phyloP scores from a whole-genome alignment of 1,284 basidiomycete species.

The Cryptococcus hybrid region DNA sequence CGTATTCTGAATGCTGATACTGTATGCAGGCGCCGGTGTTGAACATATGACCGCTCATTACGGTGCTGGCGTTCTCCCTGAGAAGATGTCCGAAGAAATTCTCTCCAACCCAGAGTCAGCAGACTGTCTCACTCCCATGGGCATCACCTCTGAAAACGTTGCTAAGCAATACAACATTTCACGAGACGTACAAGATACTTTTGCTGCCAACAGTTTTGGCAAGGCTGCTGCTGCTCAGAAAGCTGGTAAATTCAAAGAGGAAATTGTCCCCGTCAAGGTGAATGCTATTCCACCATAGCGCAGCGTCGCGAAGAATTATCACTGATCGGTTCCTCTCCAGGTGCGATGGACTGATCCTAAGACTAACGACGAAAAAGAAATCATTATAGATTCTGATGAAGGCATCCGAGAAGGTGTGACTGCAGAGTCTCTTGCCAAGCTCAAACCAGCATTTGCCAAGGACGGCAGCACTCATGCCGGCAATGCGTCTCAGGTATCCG shows the following conservation, averaged over 20 bases:
- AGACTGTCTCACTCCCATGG: conserved; percentile 96
- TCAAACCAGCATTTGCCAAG: conserved; percentile 90
- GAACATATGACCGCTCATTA: conserved; percentile 93
- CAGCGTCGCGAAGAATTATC: too few species aligned
- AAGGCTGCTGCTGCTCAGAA: conserved; percentile 84
- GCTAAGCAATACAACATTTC: conserved; percentile 76
- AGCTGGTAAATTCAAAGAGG: conserved; percentile 85
- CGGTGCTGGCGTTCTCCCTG: conserved; percentile 67
- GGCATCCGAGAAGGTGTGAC: conserved; percentile 92
- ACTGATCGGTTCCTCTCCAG: conserved; percentile 29
- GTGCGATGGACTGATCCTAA: conserved; percentile 77
- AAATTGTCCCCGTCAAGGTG: conserved; percentile 82
- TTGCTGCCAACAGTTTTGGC: conserved; percentile 75
- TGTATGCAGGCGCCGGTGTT: conserved; percentile 73
- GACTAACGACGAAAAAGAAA: conserved; percentile 73
- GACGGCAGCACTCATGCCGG: conserved; percentile 87
- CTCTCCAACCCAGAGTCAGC: conserved; percentile 74
- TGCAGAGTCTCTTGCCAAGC: conserved; percentile 75
- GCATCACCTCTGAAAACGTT: conserved; percentile 96
- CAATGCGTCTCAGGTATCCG: conserved; percentile 94
- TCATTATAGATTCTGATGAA: conserved; percentile 84
- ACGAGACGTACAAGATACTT: conserved; percentile 79
- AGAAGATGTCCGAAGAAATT: conserved; percentile 76
- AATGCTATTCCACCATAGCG: conserved; percentile 18
- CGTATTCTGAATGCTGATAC: not conserved